Evolutionary conservation across 352 stramenopile species (phyloP).

Genomic region (Pythium volutum): DNA sequence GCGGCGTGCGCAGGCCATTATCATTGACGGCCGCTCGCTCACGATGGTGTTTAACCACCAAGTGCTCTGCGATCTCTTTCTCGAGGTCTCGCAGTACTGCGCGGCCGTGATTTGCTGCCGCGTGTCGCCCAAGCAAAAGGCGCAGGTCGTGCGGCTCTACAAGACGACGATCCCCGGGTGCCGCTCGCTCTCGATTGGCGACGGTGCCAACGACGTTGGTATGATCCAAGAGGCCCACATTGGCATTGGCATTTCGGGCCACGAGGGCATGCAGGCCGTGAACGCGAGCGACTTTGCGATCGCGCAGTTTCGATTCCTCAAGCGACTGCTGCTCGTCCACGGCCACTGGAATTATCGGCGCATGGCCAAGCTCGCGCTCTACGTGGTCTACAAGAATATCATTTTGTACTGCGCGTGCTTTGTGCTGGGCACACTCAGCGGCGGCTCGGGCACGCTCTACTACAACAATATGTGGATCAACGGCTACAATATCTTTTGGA

Average conservation of each 20-base stretch:
- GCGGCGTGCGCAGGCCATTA: slow-evolving; percentile 42
- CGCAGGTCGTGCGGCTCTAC: slow-evolving; percentile 89
- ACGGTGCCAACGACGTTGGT: slow-evolving; percentile 95
- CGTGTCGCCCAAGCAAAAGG: slow-evolving; percentile 93
- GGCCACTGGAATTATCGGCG: slow-evolving; percentile 93
- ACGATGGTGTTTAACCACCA: slow-evolving; percentile 78
- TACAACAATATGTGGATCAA: slow-evolving; percentile 92
- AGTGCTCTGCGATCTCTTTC: slow-evolving; percentile 52
- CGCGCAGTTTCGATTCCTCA: slow-evolving; percentile 92
- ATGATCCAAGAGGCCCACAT: slow-evolving; percentile 95
- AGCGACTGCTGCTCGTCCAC: slow-evolving; percentile 90
- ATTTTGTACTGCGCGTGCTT: slow-evolving; percentile 81
- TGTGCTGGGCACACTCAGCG: slow-evolving; percentile 86
- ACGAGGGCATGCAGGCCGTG: slow-evolving; percentile 93
- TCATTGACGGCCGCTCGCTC: slow-evolving; percentile 72
- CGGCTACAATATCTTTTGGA: slow-evolving; percentile 97
- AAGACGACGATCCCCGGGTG: slow-evolving; percentile 76
- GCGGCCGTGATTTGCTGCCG: slow-evolving; percentile 91
- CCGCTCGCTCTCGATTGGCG: slow-evolving; percentile 90
- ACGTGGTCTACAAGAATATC: slow-evolving; percentile 97
- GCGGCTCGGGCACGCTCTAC: slow-evolving; percentile 76
- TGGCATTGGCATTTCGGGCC: slow-evolving; percentile 90
- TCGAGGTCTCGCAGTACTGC: slow-evolving; percentile 79
- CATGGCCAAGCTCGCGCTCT: slow-evolving; percentile 91
- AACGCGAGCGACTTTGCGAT: slow-evolving; percentile 95